Conservation (phyloP, 352 stramenopile species). For the Phytophthora podocarpi region DNA sequence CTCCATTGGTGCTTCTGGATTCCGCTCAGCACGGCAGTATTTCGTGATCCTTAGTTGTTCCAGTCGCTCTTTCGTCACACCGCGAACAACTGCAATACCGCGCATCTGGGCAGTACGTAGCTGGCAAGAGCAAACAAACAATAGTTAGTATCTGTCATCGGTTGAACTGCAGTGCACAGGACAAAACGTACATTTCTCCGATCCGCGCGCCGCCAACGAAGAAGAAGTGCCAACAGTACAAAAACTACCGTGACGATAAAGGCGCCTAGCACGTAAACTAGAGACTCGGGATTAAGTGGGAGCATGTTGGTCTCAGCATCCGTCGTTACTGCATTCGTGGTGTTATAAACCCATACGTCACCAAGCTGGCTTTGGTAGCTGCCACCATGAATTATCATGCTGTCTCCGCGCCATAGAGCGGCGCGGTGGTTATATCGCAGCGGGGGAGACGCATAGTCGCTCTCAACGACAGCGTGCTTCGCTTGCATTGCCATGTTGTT, state of each 20-base stretch:
- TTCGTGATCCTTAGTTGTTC: constrained; percentile 69
- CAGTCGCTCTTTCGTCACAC: constrained; percentile 66
- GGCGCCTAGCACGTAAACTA: constrained; percentile 72
- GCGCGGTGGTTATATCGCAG: constrained; percentile 75
- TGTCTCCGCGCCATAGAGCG: constrained; percentile 47
- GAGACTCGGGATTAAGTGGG: constrained; percentile 61
- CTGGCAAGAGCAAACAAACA: constrained; percentile 34
- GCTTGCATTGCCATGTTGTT: constrained; percentile 18
- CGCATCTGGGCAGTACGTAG: constrained; percentile 56
- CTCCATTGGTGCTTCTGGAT: constrained; percentile 21
- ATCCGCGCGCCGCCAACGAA: constrained; percentile 69
- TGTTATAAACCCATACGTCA: constrained; percentile 79
- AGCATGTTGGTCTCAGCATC: constrained; percentile 27
- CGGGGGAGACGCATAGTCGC: constrained; percentile 30
- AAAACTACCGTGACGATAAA: constrained; percentile 73
- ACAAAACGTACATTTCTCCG: constrained; percentile 54
- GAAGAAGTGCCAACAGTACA: constrained; percentile 59
- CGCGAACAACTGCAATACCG: constrained; percentile 45
- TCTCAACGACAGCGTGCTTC: constrained; percentile 16
- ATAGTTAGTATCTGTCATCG: not conserved
- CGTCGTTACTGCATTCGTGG: constrained; percentile 39
- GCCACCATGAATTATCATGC: constrained; percentile 71
- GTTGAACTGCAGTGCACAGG: not conserved
- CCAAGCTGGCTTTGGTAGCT: constrained; percentile 73
- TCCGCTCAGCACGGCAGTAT: constrained; percentile 48